phyloP scores from a whole-genome alignment of 805 yeast species.

The Candida pini region DNA sequence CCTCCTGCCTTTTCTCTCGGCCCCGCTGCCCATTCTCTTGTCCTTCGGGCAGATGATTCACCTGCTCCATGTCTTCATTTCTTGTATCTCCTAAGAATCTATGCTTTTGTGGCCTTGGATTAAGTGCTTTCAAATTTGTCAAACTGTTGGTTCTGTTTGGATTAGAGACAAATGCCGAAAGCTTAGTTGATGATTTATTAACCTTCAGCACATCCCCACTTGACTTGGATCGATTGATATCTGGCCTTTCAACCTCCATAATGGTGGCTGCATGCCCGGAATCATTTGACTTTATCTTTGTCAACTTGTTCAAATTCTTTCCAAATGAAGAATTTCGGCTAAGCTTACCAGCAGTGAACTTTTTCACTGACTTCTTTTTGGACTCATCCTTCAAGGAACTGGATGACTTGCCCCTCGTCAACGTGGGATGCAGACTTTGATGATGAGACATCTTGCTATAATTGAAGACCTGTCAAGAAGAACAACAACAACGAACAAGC shows the following conservation, averaged over 20 bases:
- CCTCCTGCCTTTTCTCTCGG: not conserved
- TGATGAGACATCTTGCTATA: conserved; percentile 15
- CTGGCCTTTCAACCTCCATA: conserved; percentile 18
- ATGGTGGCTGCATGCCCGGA: conserved; percentile 5
- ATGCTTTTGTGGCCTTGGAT: conserved; percentile 15
- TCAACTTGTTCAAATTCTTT: conserved; percentile 28
- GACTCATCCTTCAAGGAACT: conserved; percentile 22
- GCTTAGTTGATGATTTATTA: conserved; percentile 15
- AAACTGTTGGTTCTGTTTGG: conserved; percentile 19
- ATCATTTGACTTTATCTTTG: conserved; percentile 27
- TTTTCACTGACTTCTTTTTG: conserved; percentile 25
- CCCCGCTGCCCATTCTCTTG: too few relatives aligned
- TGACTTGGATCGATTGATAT: conserved; percentile 20
- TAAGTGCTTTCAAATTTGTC: conserved; percentile 22
- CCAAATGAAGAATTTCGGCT: conserved; percentile 31
- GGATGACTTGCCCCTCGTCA: conserved; percentile 23
- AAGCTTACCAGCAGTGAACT: conserved; percentile 30
- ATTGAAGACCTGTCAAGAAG: too few relatives aligned
- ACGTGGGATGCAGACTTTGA: conserved; percentile 5
- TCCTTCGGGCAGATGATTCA: too few relatives aligned
- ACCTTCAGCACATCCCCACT: conserved; percentile 18
- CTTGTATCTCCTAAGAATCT: conserved; percentile 21
- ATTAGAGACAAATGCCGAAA: conserved; percentile 4
- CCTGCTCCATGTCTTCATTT: conserved; percentile 15
- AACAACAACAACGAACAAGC: too few relatives aligned